Evolutionary conservation across 2,329 filamentous ascomycete genomes (phyloP).

Genomic region (Cercospora janseana): DNA sequence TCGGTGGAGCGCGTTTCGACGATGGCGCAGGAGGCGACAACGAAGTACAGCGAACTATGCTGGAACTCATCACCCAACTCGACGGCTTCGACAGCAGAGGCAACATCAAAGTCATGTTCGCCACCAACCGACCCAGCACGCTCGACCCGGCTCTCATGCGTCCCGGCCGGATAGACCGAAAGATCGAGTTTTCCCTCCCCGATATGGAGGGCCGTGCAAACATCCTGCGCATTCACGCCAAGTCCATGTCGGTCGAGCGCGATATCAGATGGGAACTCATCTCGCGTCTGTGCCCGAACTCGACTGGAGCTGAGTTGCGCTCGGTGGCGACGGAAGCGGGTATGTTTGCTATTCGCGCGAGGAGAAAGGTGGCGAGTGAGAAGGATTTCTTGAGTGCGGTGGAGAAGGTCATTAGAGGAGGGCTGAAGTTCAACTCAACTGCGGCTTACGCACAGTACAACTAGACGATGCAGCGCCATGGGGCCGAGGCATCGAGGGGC

Average conservation of each 20-base stretch:
- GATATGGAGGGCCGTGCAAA: conserved; percentile 97
- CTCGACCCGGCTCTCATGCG: conserved; percentile 96
- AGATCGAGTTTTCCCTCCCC: conserved; percentile 97
- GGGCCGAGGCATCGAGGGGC: too few relatives aligned
- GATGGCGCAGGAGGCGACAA: conserved; percentile 96
- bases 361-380: conserved; percentile 96
- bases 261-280: conserved; percentile 99
- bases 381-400: conserved; percentile 98
- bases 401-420: conserved; percentile 99
- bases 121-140: conserved; percentile 92
- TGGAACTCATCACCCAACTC: conserved; percentile 94
- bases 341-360: conserved; percentile 93
- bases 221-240: conserved; percentile 96
- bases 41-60: conserved; percentile 95
- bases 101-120: conserved; percentile 99
- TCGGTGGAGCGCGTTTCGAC: conserved; percentile 93
- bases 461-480: too few relatives aligned
- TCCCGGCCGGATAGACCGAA: conserved; percentile 94
- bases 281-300: conserved; percentile 92
- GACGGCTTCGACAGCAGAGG: conserved; percentile 95
- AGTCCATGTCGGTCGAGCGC: conserved; percentile 98
- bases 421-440: conserved; percentile 98
- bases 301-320: conserved; percentile 90
- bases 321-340: conserved; percentile 97
- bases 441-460: conserved; percentile 99